Base-by-base conservation (phyloP, 2,329 filamentous ascomycete species). In the Colletotrichum orbiculare region DNA sequence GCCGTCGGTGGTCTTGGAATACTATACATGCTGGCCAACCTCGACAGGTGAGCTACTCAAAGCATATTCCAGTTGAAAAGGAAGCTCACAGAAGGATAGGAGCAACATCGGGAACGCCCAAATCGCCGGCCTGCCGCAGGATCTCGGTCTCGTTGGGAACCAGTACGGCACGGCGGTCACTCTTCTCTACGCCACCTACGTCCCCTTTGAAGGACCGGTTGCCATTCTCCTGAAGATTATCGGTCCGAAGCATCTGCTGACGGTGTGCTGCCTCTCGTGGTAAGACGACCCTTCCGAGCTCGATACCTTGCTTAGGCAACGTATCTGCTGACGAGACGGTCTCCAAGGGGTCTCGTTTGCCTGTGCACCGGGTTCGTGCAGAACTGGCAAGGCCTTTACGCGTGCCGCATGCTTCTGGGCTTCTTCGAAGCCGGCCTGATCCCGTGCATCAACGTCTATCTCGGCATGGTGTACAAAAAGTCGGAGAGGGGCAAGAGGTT, bases 391-490 rank as follows among this genome's bases (percentile, higher is more conserved):
- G 17, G 17, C 17, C 17, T 17, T 17, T 17, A 17, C 17, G 17
- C 17, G 17, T 17, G 17, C 17, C 17, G 17, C 10, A 38, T 72
- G 47, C 58, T 72, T 8, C 57, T 69, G 9, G 71, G 71, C 13
- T 54, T 71, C 52, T 72, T 71, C 39, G 70, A 72, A 57, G 69
- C 70, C 33, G 81, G 80, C 11, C 69, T 82, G 35, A 74, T 83
- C 38, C 80, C 78, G 7, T 76, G 75, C 35, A 76, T 82, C 56
- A 72, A 83, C 62, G 69, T 72, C 25, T 63, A 69, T 12, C 71
- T 75, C 4, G 74, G 74, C 12, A 75, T 76, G 50, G 69, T 82
- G 12, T 80, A 82, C 53, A 72, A 81, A 8, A 73, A 54, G 56
- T 63, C 52, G 67, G 73, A 73, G 64, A 39, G 49, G 34, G 49